phyloP scores from a whole-genome alignment of 805 yeast genomes.

The Cyberlindnera maclurae region DNA sequence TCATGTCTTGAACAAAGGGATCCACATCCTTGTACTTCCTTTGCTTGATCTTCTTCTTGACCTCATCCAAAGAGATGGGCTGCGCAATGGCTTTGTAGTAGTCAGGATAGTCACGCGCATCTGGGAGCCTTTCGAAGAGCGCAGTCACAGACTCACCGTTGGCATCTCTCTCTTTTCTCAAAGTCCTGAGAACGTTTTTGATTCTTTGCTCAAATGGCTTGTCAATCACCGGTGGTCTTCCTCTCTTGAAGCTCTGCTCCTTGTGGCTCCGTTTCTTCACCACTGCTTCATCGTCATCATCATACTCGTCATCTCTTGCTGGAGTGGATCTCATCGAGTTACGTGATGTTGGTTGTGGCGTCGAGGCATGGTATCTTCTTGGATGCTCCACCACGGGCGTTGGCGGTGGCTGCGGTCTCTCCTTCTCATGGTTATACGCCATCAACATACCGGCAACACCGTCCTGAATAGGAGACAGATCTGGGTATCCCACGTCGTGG shows the following conservation, averaged over 20 bases:
- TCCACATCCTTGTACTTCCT: slow-evolving; percentile 75
- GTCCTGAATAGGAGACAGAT: slow-evolving; percentile 23
- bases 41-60: slow-evolving; percentile 77
- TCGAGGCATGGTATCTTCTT: neutral
- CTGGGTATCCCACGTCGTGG: slow-evolving; percentile 33
- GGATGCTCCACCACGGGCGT: slow-evolving; percentile 1
- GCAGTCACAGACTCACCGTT: slow-evolving; percentile 45
- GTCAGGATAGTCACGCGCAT: slow-evolving; percentile 36
- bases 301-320: slow-evolving; percentile 10
- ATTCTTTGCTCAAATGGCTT: slow-evolving; percentile 89
- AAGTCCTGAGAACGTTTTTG: slow-evolving; percentile 73
- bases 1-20: slow-evolving; percentile 69
- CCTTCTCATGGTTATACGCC: slow-evolving; percentile 11
- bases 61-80: slow-evolving; percentile 65
- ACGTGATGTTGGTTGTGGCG: slow-evolving; percentile 2
- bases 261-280: slow-evolving; percentile 9
- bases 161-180: slow-evolving; percentile 64
- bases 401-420: slow-evolving; percentile 3
- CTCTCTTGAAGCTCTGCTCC: slow-evolving; percentile 46
- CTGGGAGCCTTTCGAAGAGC: slow-evolving; percentile 80
- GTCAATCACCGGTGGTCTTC: slow-evolving; percentile 87
- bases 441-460: slow-evolving; percentile 17
- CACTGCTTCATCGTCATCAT: slow-evolving; percentile 5
- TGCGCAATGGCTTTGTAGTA: slow-evolving; percentile 44
- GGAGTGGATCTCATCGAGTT: slow-evolving; percentile 9